Conservation (phyloP, 2,329 filamentous ascomycete genomes). For the Mycosphaerella sp. region DNA sequence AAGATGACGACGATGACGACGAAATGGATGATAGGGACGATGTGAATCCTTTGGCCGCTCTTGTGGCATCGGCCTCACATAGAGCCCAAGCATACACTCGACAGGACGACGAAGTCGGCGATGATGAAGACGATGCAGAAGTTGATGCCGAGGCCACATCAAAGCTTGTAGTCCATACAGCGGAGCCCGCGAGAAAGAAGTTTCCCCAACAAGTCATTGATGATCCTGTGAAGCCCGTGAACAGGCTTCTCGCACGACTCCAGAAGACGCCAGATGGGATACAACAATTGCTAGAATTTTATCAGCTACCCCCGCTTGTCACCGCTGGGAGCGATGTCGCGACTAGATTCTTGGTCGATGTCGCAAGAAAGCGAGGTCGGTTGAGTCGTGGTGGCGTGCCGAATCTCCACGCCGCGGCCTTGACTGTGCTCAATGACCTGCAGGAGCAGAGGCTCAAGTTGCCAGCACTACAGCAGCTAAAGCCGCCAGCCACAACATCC, state of each 20-base stretch:
- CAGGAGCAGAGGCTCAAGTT: conserved; percentile 73
- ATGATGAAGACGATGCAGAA: conserved; percentile 52
- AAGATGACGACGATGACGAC: conserved; percentile 48
- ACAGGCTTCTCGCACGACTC: conserved; percentile 74
- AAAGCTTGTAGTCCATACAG: conserved; percentile 4
- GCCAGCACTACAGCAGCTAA: conserved; percentile 36
- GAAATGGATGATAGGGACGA: conserved; percentile 58
- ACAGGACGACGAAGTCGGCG: conserved; percentile 53
- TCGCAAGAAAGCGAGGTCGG: conserved; percentile 85
- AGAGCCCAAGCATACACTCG: conserved; percentile 64
- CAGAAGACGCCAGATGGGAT: conserved; percentile 67
- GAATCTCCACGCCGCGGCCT: conserved; percentile 79
- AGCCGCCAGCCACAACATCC: conserved; percentile 28
- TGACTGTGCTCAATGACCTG: conserved; percentile 95
- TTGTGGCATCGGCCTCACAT: conserved; percentile 74
- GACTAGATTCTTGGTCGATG: conserved; percentile 88
- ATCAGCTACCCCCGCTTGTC: conserved; percentile 76
- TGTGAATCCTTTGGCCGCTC: conserved; percentile 85
- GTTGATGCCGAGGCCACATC: conserved; percentile 48
- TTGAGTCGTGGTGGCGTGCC: conserved; percentile 85
- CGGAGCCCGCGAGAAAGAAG: conserved; percentile 52
- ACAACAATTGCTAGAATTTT: conserved; percentile 72
- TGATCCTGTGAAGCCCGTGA: conserved; percentile 83
- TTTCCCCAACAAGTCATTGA: conserved; percentile 91
- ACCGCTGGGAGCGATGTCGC: conserved; percentile 64